phyloP scores from a whole-genome alignment of 768 basidiomycete genomes.

The Boletus speciosus region DNA sequence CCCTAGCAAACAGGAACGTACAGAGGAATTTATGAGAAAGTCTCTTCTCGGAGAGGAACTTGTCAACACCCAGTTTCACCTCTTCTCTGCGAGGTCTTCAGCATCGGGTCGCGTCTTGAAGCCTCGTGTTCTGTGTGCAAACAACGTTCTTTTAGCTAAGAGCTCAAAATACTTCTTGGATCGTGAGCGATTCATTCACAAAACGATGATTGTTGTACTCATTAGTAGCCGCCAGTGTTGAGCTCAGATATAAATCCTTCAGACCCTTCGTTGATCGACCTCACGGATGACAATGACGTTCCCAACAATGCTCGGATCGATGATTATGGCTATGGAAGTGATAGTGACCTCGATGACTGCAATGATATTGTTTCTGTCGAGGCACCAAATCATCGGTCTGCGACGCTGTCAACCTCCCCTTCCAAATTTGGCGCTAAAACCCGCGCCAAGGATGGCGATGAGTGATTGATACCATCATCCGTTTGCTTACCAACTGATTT shows the following conservation, averaged over 20 bases:
- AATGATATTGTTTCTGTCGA: background rate
- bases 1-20: slow-evolving; percentile 6
- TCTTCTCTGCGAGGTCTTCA: slow-evolving; percentile 23
- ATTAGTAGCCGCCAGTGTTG: slow-evolving; percentile 8
- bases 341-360: slow-evolving; percentile 36
- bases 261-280: slow-evolving; percentile 12
- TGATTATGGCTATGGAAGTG: slow-evolving; percentile 32
- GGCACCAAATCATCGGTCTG: background rate
- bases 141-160: slow-evolving; percentile 24
- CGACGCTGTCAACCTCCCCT: background rate
- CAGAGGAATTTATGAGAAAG: slow-evolving; percentile 22
- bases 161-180: slow-evolving; percentile 29
- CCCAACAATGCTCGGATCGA: slow-evolving; percentile 4
- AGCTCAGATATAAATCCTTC: slow-evolving; percentile 8
- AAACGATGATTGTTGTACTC: background rate
- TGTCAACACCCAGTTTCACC: slow-evolving; percentile 31
- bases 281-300: slow-evolving; percentile 12
- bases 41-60: slow-evolving; percentile 28
- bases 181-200: slow-evolving; percentile 11
- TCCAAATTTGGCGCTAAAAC: background rate
- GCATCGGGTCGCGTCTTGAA: slow-evolving; percentile 6
- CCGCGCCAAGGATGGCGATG: slow-evolving; percentile 3
- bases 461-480: background rate
- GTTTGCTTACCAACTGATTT: background rate
- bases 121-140: slow-evolving; percentile 27